Base-by-base conservation (phyloP, 768 basidiomycete genomes). In the Kwoniella pini region DNA sequence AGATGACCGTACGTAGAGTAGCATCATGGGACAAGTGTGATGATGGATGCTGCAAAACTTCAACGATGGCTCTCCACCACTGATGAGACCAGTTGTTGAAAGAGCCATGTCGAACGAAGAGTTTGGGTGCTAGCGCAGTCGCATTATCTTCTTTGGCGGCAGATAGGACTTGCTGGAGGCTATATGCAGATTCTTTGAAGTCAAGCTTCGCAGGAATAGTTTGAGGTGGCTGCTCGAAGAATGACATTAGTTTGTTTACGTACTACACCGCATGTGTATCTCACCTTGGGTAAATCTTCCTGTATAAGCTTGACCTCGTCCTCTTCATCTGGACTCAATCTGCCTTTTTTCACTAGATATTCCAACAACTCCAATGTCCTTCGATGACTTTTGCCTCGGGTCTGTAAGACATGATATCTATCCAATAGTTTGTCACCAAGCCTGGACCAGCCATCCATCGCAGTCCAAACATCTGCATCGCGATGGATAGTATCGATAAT, bases 381-480 rank as follows among this genome's bases (percentile, higher is more conserved):
- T 3, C 43, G 54, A 46, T 69, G 57, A 38, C 59, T 54, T 33
- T 43, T 45, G 12, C 65, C 63, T 13, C 50, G 40, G 7, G 53
- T 48, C 24, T 65, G 59, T 15, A 66, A 40, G 4, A 30, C 15
- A 12, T 66, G 58, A 45, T 64, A 63, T 21, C 68, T 49, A 28
- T 67, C 63, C 52, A 75, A 54, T 28, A 72, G 39, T 17, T 62
- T 69, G 42, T 72, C 71, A 26, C 57, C 53, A 9, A 75, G 44
- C 24, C 52, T 38, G 2, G 52, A 45, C 71, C 71, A 72, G 3
- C 71, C 64, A 52, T 75, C 74, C 65, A 69, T 72, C 9, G 71
- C 64, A 0, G 74, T 75, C 71, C 71, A 75, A 1, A 62, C 48
- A 39, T 72, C 74, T 19, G 71, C 74, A 30, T 68, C 67, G 13